These are phyloP conservation scores for Ganoderma sp. DNA, from an alignment of 1,284 basidiomycete species.

Conservation along the genomic window DNA sequence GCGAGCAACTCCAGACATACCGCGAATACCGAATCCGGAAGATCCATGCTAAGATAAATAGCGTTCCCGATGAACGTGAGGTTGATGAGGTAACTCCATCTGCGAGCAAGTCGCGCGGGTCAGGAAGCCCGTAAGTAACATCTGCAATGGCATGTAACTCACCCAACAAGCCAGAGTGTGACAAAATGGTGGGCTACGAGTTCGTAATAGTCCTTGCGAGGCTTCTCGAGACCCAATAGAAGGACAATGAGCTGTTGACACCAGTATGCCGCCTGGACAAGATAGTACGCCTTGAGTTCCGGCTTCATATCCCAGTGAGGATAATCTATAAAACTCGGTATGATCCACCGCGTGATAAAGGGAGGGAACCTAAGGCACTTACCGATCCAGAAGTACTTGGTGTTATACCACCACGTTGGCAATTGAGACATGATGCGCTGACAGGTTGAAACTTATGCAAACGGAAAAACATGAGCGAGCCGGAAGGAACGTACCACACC, in stretches of 20 bases:
- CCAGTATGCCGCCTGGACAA: slow-evolving; percentile 93
- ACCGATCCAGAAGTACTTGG: slow-evolving; percentile 85
- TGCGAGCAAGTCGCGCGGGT: slow-evolving; percentile 36
- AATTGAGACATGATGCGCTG: slow-evolving; percentile 87
- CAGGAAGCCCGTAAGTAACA: slow-evolving; percentile 4
- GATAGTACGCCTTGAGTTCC: slow-evolving; percentile 90
- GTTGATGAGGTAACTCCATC: slow-evolving; percentile 89
- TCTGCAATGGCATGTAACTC: slow-evolving; percentile 29
- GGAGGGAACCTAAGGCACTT: slow-evolving; percentile 14
- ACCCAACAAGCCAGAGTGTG: slow-evolving; percentile 94
- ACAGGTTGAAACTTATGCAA: slow-evolving; percentile 10
- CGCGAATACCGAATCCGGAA: slow-evolving; percentile 89
- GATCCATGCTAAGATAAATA: slow-evolving; percentile 96
- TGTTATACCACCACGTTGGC: slow-evolving; percentile 91
- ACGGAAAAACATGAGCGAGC: background rate
- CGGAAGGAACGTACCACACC: slow-evolving; percentile 68
- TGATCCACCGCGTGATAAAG: background rate
- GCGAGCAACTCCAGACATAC: slow-evolving; percentile 52
- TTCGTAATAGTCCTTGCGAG: slow-evolving; percentile 90
- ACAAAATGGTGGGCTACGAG: slow-evolving; percentile 90
- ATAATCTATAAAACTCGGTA: slow-evolving; percentile 58
- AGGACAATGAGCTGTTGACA: slow-evolving; percentile 92
- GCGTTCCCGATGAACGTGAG: slow-evolving; percentile 91
- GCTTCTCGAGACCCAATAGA: slow-evolving; percentile 87
- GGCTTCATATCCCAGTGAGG: slow-evolving; percentile 90